Percentiles rank a stretch among this genome's conserved stretches.
Evolutionary conservation across 768 basidiomycete genomes (phyloP).

Genomic region (Tephrocybe sp.): DNA sequence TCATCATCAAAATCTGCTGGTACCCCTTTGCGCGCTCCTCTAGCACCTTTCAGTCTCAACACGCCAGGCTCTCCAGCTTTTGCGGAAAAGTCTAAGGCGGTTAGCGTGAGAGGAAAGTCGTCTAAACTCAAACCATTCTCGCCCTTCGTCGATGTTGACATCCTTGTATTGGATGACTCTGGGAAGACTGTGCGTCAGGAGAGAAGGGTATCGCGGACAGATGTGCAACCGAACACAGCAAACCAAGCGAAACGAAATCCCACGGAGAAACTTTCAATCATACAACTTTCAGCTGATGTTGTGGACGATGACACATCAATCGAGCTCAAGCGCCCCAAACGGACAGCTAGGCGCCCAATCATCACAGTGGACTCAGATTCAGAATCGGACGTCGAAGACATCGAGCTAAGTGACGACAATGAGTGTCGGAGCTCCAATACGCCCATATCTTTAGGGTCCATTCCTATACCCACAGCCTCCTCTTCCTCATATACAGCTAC

Average conservation of each 20-base stretch:
- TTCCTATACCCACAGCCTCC: neutral
- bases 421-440: conserved; percentile 12
- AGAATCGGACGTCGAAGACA: conserved; percentile 30
- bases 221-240: conserved; percentile 36
- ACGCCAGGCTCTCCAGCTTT: conserved; percentile 37
- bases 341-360: conserved; percentile 23
- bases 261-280: neutral
- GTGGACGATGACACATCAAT: conserved; percentile 25
- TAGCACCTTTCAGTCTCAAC: conserved; percentile 31
- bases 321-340: conserved; percentile 25
- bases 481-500: conserved; percentile 1
- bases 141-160: conserved; percentile 63
- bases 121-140: conserved; percentile 38
- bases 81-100: conserved; percentile 21
- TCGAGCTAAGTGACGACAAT: conserved; percentile 5
- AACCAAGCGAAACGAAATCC: conserved; percentile 5
- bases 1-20: conserved; percentile 3
- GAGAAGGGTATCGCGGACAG: conserved; percentile 51
- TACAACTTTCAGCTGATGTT: conserved; percentile 6
- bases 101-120: conserved; percentile 25
- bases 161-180: conserved; percentile 60
- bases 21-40: conserved; percentile 32
- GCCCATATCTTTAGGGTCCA: neutral
- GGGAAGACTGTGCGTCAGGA: conserved; percentile 63
- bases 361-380: conserved; percentile 42